Conservation (phyloP, 1,139 yeast genomes). For the Candida labiduridarum region DNA sequence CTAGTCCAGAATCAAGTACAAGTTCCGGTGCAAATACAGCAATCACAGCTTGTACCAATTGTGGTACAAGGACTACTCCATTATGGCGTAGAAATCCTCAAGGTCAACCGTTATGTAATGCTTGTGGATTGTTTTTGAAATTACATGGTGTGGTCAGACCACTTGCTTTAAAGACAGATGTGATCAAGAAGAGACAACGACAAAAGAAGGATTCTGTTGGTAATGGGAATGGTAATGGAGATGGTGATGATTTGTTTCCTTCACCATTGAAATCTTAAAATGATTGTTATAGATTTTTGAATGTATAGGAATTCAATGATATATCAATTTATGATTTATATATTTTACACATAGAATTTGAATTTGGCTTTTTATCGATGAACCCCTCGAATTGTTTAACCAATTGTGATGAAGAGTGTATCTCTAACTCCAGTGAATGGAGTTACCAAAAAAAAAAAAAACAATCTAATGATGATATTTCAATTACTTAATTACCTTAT, state of each 20-base stretch:
- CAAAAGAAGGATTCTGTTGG: neutral
- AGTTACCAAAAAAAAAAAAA: no score
- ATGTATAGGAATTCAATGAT: no score
- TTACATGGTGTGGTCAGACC: constrained; percentile 62
- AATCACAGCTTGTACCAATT: constrained; percentile 44
- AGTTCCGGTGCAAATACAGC: constrained; percentile 7
- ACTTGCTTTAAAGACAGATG: constrained; percentile 78
- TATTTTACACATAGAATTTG: no score
- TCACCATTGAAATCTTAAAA: constrained; percentile 21
- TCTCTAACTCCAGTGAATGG: no score
- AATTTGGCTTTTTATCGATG: no score
- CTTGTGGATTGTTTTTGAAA: constrained; percentile 60
- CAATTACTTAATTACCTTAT: no score
- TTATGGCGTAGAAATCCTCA: constrained; percentile 60
- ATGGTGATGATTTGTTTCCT: constrained; percentile 44
- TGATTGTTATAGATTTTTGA: neutral
- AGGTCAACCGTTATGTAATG: constrained; percentile 59
- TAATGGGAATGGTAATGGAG: constrained; percentile 15
- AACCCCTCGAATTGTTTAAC: no score
- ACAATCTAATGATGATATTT: no score
- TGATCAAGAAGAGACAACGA: constrained; percentile 70
- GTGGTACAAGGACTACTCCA: constrained; percentile 60
- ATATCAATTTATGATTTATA: no score
- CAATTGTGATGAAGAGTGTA: no score
- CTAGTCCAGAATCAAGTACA: constrained; percentile 9